Conservation (phyloP, 2,329 filamentous ascomycete species). For the Canariomyces notabilis region DNA sequence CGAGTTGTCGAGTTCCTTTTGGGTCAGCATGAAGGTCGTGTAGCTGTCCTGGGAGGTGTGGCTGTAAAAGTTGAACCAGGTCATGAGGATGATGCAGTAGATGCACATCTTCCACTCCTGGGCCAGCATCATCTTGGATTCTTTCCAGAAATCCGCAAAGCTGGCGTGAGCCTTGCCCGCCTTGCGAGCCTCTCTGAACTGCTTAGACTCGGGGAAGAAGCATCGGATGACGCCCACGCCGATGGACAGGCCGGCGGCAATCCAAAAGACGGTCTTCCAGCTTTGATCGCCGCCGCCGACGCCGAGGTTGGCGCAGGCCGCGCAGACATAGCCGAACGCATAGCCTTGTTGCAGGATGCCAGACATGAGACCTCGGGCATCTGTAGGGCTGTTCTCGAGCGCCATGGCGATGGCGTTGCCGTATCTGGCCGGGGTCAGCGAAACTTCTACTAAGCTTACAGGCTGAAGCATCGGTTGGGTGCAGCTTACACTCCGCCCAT, state of each 20-base stretch:
- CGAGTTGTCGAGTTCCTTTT: conserved; percentile 63
- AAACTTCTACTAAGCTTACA: neutral
- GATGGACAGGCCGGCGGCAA: conserved; percentile 62
- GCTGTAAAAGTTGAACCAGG: conserved; percentile 58
- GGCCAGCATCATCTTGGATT: conserved; percentile 62
- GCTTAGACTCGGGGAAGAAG: conserved; percentile 67
- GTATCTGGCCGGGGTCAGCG: conserved; percentile 38
- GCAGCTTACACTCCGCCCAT: conserved; percentile 67
- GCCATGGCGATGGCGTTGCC: conserved; percentile 76
- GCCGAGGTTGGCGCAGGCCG: conserved; percentile 68
- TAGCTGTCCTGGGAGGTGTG: conserved; percentile 79
- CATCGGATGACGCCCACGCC: conserved; percentile 63
- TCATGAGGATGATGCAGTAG: conserved; percentile 76
- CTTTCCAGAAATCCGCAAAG: conserved; percentile 58
- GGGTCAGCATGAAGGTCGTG: conserved; percentile 71
- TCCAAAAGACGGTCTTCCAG: conserved; percentile 76
- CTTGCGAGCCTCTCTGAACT: conserved; percentile 67
- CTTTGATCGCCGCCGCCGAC: conserved; percentile 58
- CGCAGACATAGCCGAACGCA: conserved; percentile 73
- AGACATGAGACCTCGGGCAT: conserved; percentile 73
- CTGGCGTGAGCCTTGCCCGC: conserved; percentile 46
- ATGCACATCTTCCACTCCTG: conserved; percentile 72
- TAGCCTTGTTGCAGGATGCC: conserved; percentile 81
- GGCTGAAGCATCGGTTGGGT: neutral
- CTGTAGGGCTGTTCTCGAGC: conserved; percentile 52